phyloP scores from a whole-genome alignment of 805 yeast genomes.

The Candida pini region DNA sequence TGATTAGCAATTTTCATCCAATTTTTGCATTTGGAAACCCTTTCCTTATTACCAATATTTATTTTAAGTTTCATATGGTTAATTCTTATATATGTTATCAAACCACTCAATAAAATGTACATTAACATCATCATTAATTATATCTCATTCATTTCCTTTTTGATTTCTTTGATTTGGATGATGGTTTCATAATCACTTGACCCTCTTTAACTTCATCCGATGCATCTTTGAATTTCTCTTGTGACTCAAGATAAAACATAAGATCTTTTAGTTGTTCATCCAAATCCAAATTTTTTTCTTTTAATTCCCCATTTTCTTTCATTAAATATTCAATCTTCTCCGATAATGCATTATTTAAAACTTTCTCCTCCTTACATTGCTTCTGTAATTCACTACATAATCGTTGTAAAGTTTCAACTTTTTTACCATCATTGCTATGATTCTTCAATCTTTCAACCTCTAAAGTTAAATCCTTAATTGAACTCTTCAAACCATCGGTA shows the following conservation, averaged over 20 bases:
- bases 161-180: conserved; percentile 6
- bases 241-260: conserved; percentile 74
- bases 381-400: conserved; percentile 13
- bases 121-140: no score
- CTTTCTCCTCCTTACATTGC: conserved; percentile 41
- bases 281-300: conserved; percentile 40
- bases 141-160: conserved; percentile 4
- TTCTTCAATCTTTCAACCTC: conserved; percentile 7
- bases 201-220: conserved; percentile 73
- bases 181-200: conserved; percentile 41
- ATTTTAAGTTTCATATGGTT: no score
- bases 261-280: conserved; percentile 66
- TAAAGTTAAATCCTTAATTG: conserved; percentile 5
- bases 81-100: no score
- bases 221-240: conserved; percentile 65
- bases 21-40: no score
- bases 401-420: conserved; percentile 15
- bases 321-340: conserved; percentile 34
- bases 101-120: no score
- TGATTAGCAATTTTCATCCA: no score
- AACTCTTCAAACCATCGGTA: conserved; percentile 28
- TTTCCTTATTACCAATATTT: no score
- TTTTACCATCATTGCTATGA: no score
- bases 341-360: conserved; percentile 36
- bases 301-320: conserved; percentile 29